phyloP scores from a whole-genome alignment of 371 early-diverging fungal genomes.

The Basidiobolus meristosporus region DNA sequence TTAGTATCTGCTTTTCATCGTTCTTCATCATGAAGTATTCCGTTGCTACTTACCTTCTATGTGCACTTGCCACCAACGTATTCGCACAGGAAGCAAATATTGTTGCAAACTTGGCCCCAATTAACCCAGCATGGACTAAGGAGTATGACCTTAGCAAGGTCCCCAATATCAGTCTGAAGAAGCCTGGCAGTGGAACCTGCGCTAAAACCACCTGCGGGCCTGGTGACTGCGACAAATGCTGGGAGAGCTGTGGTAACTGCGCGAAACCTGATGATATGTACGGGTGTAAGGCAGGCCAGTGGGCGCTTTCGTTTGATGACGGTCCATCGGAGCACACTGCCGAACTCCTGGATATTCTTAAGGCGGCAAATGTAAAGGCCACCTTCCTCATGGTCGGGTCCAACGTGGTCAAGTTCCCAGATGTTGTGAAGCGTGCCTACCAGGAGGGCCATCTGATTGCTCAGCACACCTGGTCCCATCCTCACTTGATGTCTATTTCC shows the following conservation, averaged over 20 bases:
- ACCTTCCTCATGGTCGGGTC: too few species aligned
- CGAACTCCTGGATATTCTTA: conserved; percentile 20
- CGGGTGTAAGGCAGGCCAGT: conserved; percentile 8
- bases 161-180: too few species aligned
- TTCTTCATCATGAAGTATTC: too few species aligned
- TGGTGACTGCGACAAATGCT: too few species aligned
- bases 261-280: conserved; percentile 12
- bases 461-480: too few species aligned
- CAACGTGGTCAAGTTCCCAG: conserved; percentile 7
- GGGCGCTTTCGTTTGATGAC: conserved; percentile 26
- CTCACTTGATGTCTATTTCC: too few species aligned
- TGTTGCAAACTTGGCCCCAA: too few species aligned
- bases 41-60: too few species aligned
- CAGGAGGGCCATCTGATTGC: conserved; percentile 24
- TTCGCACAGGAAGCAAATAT: too few species aligned
- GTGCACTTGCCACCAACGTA: too few species aligned
- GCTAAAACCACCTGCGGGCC: conserved; percentile 13
- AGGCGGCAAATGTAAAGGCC: conserved; percentile 20
- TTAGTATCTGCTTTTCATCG: too few species aligned
- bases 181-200: conserved; percentile 18
- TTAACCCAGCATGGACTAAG: conserved; percentile 22
- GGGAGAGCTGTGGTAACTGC: conserved; percentile 14
- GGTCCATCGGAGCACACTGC: conserved; percentile 13
- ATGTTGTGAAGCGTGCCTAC: conserved; percentile 14
- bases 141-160: conserved; percentile 19